These are phyloP conservation scores for Globisporangium sylvaticum DNA, from an alignment of 352 stramenopile species.

Conservation along the genomic window DNA sequence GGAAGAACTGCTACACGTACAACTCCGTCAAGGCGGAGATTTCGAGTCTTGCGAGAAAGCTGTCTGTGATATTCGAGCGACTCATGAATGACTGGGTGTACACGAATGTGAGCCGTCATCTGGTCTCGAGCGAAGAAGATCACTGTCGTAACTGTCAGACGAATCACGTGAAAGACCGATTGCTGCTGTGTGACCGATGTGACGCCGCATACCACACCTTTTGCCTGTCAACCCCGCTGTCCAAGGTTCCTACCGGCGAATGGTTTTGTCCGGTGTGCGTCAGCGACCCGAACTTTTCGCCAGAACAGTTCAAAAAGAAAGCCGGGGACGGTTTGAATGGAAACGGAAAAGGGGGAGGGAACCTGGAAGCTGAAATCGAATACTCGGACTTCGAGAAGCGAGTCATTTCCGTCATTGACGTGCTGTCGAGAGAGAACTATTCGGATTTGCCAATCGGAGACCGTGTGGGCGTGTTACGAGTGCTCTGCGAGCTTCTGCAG, in stretches of 20 bases:
- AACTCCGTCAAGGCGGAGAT: constrained; percentile 84
- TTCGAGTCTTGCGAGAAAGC: constrained; percentile 65
- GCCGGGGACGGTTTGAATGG: constrained; percentile 18
- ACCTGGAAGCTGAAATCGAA: constrained; percentile 31
- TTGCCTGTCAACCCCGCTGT: constrained; percentile 58
- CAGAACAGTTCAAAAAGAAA: constrained; percentile 53
- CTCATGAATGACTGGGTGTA: constrained; percentile 83
- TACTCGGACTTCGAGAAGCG: constrained; percentile 66
- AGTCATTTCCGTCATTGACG: constrained; percentile 47
- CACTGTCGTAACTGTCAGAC: constrained; percentile 73
- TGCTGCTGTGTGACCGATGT: constrained; percentile 78
- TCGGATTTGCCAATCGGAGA: constrained; percentile 45
- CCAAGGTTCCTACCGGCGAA: constrained; percentile 52
- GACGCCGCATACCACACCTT: constrained; percentile 85
- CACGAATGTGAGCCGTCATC: constrained; percentile 38
- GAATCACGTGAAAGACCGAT: constrained; percentile 54
- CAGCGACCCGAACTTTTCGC: constrained; percentile 45
- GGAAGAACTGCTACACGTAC: constrained; percentile 86
- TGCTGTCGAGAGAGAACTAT: constrained; percentile 72
- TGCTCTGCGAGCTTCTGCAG: constrained; percentile 67
- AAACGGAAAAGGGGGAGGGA: constrained; percentile 11
- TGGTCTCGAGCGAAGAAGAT: constrained; percentile 72
- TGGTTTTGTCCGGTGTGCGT: constrained; percentile 78
- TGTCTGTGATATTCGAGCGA: constrained; percentile 73
- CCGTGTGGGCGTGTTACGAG: constrained; percentile 50